Conservation (phyloP, 257 asterid genomes). For the Henckelia pumila region DNA sequence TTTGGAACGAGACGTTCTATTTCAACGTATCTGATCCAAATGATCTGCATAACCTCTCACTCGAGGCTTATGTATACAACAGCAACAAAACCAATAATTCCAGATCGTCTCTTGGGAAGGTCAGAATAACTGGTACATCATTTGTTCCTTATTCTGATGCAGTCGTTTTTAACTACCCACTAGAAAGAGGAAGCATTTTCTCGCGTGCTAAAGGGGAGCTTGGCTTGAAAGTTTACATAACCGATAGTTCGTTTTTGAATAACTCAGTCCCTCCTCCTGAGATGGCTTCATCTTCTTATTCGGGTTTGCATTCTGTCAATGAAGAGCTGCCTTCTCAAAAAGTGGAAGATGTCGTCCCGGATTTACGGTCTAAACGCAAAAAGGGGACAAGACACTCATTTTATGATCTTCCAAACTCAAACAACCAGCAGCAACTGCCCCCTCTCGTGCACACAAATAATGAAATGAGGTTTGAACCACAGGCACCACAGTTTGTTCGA, state of each 20-base stretch:
- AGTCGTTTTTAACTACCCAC: conserved; percentile 71
- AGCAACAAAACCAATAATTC: conserved; percentile 38
- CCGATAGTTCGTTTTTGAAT: conserved; percentile 55
- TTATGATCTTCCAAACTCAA: conserved; percentile 50
- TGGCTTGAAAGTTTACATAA: conserved; percentile 65
- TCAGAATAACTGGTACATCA: conserved; percentile 54
- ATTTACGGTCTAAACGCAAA: conserved; percentile 30
- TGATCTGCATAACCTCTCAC: conserved; percentile 46
- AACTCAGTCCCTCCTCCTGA: conserved; percentile 47
- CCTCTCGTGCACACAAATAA: conserved; percentile 29
- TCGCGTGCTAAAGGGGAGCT: conserved; percentile 81
- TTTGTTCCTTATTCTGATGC: conserved; percentile 74
- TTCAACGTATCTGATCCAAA: conserved; percentile 62
- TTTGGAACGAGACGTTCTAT: conserved; percentile 77
- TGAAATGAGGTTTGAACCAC: conserved; percentile 53
- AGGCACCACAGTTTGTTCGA: conserved; percentile 38
- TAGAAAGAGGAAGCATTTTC: conserved; percentile 64
- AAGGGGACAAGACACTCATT: conserved; percentile 39
- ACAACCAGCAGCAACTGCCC: conserved; percentile 35
- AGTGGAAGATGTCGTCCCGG: conserved; percentile 27
- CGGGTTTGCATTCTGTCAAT: neutral
- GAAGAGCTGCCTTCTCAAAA: conserved; percentile 28
- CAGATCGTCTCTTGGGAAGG: conserved; percentile 77
- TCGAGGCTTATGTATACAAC: conserved; percentile 72
- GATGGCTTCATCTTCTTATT: conserved; percentile 20